These are phyloP conservation scores for Diaporthe nobilis DNA, from an alignment of 2,329 filamentous ascomycete species.

Conservation along the genomic window DNA sequence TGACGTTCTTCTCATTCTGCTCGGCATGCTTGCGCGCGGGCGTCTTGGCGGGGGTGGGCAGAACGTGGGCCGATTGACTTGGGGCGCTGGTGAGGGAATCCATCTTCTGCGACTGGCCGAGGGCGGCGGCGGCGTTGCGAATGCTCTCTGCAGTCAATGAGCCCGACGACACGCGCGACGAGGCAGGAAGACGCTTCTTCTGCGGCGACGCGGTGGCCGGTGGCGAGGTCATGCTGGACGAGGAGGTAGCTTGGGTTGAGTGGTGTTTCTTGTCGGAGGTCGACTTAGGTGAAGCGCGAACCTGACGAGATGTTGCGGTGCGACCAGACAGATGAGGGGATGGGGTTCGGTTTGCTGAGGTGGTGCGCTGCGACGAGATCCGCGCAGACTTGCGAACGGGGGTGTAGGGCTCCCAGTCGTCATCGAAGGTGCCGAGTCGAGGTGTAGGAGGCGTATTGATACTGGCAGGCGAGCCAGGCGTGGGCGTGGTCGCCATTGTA, in stretches of 20 bases:
- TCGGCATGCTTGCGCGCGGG: constrained; percentile 73
- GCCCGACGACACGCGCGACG: constrained; percentile 63
- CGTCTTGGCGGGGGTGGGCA: constrained; percentile 85
- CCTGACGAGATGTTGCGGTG: constrained; percentile 45
- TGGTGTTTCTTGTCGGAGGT: constrained; percentile 42
- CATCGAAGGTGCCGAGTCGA: constrained; percentile 76
- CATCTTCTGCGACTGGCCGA: constrained; percentile 52
- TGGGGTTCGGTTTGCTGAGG: constrained; percentile 66
- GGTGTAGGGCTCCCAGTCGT: constrained; percentile 80
- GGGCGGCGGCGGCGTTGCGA: constrained; percentile 58
- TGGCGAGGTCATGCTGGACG: constrained; percentile 35
- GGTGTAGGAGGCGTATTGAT: constrained; percentile 79
- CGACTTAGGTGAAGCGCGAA: constrained; percentile 48
- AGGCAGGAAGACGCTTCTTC: constrained; percentile 64
- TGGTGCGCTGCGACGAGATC: constrained; percentile 68
- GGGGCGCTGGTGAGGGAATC: constrained; percentile 46
- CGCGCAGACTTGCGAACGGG: constrained; percentile 76
- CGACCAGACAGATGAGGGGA: constrained; percentile 60
- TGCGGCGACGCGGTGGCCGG: constrained; percentile 61
- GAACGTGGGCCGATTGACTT: constrained; percentile 59
- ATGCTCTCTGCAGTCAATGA: constrained; percentile 60
- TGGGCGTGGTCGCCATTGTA: constrained; percentile 63
- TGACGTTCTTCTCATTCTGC: constrained; percentile 65
- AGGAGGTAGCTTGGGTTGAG: constrained; percentile 44
- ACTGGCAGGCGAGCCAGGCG: constrained; percentile 63